Conservation (phyloP, 2,329 filamentous ascomycete species). For the Fusarium graminum region DNA sequence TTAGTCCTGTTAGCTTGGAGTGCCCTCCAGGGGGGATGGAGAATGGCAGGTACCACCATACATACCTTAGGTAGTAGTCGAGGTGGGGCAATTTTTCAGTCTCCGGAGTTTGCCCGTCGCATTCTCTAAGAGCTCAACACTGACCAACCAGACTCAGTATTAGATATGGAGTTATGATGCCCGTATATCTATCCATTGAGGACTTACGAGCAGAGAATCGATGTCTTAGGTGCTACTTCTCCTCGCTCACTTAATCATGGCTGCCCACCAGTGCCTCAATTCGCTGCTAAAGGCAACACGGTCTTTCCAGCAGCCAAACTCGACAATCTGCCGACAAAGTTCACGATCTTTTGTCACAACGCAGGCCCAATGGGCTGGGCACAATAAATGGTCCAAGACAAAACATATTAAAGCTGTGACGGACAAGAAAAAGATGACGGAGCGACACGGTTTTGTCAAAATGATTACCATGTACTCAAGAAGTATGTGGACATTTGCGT, state of each 20-base stretch:
- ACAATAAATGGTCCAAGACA: slow-evolving; percentile 97
- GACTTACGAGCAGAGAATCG: neutral
- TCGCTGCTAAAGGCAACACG: slow-evolving; percentile 31
- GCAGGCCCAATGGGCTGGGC: slow-evolving; percentile 69
- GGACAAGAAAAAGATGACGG: slow-evolving; percentile 81
- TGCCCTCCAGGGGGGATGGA: slow-evolving; percentile 24
- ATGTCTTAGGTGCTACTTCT: neutral
- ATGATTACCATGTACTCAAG: slow-evolving; percentile 82
- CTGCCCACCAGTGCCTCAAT: slow-evolving; percentile 27
- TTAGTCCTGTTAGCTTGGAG: slow-evolving; percentile 17
- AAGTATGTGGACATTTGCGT: slow-evolving; percentile 60
- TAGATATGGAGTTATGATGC: slow-evolving; percentile 3
- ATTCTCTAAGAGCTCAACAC: slow-evolving; percentile 24
- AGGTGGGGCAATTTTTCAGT: slow-evolving; percentile 30
- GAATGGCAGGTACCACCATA: slow-evolving; percentile 27
- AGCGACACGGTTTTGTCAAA: slow-evolving; percentile 76
- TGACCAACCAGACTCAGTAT: slow-evolving; percentile 4
- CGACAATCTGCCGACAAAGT: slow-evolving; percentile 61
- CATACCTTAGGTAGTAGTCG: slow-evolving; percentile 17
- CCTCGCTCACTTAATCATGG: slow-evolving; percentile 32
- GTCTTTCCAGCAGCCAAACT: slow-evolving; percentile 19
- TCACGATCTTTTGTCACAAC: slow-evolving; percentile 63
- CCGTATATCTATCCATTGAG: slow-evolving; percentile 4
- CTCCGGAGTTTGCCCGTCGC: slow-evolving; percentile 51
- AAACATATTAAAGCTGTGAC: slow-evolving; percentile 92